Evolutionary conservation across 2,329 filamentous ascomycete genomes (phyloP), one percentile per base, ranked within the genome.

Genomic region (Penicillium rolfsii): DNA sequence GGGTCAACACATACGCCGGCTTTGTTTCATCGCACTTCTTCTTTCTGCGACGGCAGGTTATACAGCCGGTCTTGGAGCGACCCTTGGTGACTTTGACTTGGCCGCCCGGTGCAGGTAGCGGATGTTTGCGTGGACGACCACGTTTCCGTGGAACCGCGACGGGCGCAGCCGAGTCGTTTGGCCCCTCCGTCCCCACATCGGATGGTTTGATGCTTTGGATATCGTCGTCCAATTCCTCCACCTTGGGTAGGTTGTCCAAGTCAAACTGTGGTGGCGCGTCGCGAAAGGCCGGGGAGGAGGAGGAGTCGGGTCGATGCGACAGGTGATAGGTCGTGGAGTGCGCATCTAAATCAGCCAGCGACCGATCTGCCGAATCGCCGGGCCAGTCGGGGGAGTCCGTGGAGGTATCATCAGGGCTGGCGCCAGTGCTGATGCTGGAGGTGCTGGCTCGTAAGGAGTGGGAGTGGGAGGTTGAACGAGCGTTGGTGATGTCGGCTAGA

Each of bases 81-180:
- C 91, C 91, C 74, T 96, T 96, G 60, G 91, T 87, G 55, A 91
- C 79, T 73, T 95, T 96, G 70, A 84, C 85, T 53, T 86, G 78
- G 19, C 82, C 78, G 38, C 84, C 82, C 0, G 87, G 84, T 7
- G 83, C 79, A 26, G 83, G 83, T 19, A 90, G 79, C 41, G 91
- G 90, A 69, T 93, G 87, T 79, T 96, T 96, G 76, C 92, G 85
- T 54, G 93, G 93, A 57, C 93, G 85, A 36, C 93, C 93, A 71
- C 93, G 86, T 68, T 89, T 89, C 70, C 89, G 83, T 77, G 77
- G 76, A 65, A 75, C 71, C 52, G 68, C 64, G 59, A 67, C 74
- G 70, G 74, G 70, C 71, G 64, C 65, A 61, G 67, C 73, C 72
- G 64, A 49, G 55, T 60, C 61, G 41, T 64, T 60, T 59, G 67